Base-by-base conservation (phyloP, 768 basidiomycete species). In the Hebeloma cylindrosporum region DNA sequence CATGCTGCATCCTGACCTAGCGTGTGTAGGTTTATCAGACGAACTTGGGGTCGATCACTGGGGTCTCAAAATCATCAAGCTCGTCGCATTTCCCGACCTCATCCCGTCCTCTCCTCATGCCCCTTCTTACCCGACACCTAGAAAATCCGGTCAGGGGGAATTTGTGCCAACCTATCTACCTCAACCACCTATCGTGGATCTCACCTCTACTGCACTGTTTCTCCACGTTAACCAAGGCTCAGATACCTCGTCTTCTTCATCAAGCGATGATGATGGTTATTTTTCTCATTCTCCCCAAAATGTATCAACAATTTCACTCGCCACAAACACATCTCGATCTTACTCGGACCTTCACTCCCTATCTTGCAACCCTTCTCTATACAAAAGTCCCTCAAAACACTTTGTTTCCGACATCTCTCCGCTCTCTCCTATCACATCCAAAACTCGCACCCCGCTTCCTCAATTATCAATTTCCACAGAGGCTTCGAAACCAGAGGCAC, bases 1-100 rank as follows among this genome's bases (percentile, higher is more conserved):
- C 32, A 63, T 88, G 8, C 73, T 90, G 4, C 63, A 75, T n/a
- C 77, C 85, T 22, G 85, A 87, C 55, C 73, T 90, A 23, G 79
- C 84, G 7, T 89, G 85, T 54, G 84, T 90, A 25, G 88, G 88
- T 2, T 69, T 89, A 20, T 78, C 79, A 29, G 81, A 85, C 54
- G 82, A 83, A 50, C 69, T 69, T 22, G 70, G 72, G 35, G 76
- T 80, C 25, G 82, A 87, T 45, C 74, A 77, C 37, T 90, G 88
- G 88, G 76, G 77, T 17, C 73, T 84, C 49, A 89, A 90, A 68
- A 77, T 90, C 31, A 71, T 90, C 48, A 87, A 88, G 64, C 73
- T 88, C 10, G 73, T 90, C 28, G 85, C 86, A 5, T 88, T 80
- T 60, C 84, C 85, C 0, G 85, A 88, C 48, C 73, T 88, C 41